phyloP scores from a whole-genome alignment of 2,329 filamentous ascomycete species.

The Diaporthe citriasiana region DNA sequence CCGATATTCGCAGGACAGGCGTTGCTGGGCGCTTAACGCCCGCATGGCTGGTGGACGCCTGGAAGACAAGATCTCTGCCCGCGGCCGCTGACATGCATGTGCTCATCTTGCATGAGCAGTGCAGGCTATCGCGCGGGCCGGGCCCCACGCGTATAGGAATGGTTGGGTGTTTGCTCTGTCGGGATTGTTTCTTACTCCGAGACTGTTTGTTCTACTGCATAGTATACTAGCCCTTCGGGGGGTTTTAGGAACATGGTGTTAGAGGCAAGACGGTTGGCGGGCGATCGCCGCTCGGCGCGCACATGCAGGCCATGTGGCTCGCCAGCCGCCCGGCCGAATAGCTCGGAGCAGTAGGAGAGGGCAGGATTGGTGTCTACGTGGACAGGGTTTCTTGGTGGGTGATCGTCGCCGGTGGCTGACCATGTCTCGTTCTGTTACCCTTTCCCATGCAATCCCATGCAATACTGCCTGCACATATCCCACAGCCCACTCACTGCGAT shows the following conservation, averaged over 20 bases:
- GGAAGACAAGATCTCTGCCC: slow-evolving; percentile 21
- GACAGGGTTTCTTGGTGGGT: neutral
- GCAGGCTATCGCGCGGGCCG: slow-evolving; percentile 13
- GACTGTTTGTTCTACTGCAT: slow-evolving; percentile 11
- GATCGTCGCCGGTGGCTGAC: slow-evolving; percentile 23
- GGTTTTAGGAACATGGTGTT: neutral
- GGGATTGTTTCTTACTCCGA: slow-evolving; percentile 10
- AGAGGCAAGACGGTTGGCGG: neutral
- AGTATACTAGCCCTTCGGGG: neutral
- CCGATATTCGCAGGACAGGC: slow-evolving; percentile 3
- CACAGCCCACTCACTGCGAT: slow-evolving; percentile 2
- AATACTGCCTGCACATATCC: neutral
- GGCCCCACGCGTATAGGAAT: neutral
- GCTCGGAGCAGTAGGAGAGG: neutral
- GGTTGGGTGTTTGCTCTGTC: neutral
- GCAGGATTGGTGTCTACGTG: slow-evolving; percentile 8
- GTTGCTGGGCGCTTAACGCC: slow-evolving; percentile 31
- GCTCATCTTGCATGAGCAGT: slow-evolving; percentile 30
- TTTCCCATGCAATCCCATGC: slow-evolving; percentile 16
- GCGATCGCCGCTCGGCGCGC: slow-evolving; percentile 4
- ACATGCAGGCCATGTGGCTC: slow-evolving; percentile 20
- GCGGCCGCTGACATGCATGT: slow-evolving; percentile 32
- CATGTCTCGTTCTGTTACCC: slow-evolving; percentile 1
- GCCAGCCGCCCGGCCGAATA: slow-evolving; percentile 23
- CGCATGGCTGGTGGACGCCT: neutral